These are phyloP conservation scores for Fusarium pseudoanthophilum DNA, from an alignment of 2,329 filamentous ascomycete genomes.

Conservation along the genomic window DNA sequence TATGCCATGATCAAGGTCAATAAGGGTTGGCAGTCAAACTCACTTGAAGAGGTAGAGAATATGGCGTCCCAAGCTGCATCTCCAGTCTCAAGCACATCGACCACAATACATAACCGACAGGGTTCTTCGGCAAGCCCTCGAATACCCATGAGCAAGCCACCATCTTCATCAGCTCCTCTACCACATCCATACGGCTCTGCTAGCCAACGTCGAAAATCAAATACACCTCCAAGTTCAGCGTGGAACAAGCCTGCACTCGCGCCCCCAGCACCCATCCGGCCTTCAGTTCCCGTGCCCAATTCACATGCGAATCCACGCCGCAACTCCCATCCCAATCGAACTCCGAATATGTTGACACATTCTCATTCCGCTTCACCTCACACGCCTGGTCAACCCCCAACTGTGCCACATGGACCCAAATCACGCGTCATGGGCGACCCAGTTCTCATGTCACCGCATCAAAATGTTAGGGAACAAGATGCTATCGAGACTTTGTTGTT, in stretches of 20 bases:
- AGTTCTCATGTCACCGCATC: conserved; percentile 72
- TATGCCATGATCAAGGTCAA: conserved; percentile 96
- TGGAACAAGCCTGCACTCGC: conserved; percentile 56
- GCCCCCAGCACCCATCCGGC: conserved; percentile 66
- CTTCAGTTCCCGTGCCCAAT: conserved; percentile 52
- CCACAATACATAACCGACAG: conserved; percentile 61
- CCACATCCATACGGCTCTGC: conserved; percentile 43
- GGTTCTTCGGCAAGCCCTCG: conserved; percentile 67
- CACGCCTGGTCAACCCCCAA: conserved; percentile 54
- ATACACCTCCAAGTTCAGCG: conserved; percentile 52
- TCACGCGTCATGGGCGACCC: conserved; percentile 56
- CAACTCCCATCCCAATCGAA: conserved; percentile 61
- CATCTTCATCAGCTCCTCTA: conserved; percentile 46
- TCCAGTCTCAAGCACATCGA: conserved; percentile 66
- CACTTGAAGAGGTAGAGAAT: conserved; percentile 80
- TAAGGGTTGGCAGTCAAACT: conserved; percentile 85
- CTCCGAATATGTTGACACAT: conserved; percentile 62
- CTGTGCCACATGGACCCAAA: conserved; percentile 44
- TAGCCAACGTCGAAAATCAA: conserved; percentile 44
- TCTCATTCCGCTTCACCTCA: conserved; percentile 60
- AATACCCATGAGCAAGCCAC: conserved; percentile 47
- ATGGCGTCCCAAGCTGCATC: conserved; percentile 76
- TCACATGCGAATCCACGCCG: conserved; percentile 57
- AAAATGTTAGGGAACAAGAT: conserved; percentile 78
- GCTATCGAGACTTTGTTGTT: conserved; percentile 83